Percentiles rank a stretch among this genome's conserved stretches.
Evolutionary conservation across 345 rosid species (phyloP).

Genomic region (Citrus australasica): DNA sequence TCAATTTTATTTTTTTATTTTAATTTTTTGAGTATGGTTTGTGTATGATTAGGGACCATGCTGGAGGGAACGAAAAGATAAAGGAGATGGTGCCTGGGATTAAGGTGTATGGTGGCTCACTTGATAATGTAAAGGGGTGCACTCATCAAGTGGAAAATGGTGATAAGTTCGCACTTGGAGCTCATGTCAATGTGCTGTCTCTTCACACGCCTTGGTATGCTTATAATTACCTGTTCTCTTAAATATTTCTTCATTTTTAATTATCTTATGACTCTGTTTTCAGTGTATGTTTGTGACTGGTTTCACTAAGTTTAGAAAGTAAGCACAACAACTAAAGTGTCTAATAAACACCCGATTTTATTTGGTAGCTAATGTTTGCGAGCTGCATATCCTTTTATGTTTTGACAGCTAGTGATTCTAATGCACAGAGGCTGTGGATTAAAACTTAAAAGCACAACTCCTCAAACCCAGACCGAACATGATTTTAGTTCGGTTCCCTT

Average conservation of each 20-base stretch:
- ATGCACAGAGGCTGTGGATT: background rate
- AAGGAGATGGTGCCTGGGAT: slow-evolving; percentile 72
- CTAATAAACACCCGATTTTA: background rate
- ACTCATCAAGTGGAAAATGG: slow-evolving; percentile 71
- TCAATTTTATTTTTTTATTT: background rate
- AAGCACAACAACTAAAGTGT: background rate
- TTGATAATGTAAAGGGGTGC: slow-evolving; percentile 81
- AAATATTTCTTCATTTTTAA: background rate
- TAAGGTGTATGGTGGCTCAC: slow-evolving; percentile 79
- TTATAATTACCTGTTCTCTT: background rate
- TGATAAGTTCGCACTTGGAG: slow-evolving; percentile 56
- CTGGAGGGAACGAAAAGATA: slow-evolving; percentile 85
- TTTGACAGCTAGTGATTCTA: background rate
- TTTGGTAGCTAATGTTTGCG: background rate
- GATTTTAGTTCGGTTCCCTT: background rate
- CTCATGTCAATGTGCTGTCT: slow-evolving; percentile 48
- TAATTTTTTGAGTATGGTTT: background rate
- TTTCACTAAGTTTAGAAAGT: background rate
- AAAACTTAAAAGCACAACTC: background rate
- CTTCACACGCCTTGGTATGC: slow-evolving; percentile 88
- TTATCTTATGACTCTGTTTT: background rate
- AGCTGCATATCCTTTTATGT: background rate
- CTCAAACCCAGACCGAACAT: background rate
- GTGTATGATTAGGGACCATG: slow-evolving; percentile 68
- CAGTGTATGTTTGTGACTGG: background rate